Conservation (phyloP, 805 yeast species). For the Myxozyma monticola region DNA sequence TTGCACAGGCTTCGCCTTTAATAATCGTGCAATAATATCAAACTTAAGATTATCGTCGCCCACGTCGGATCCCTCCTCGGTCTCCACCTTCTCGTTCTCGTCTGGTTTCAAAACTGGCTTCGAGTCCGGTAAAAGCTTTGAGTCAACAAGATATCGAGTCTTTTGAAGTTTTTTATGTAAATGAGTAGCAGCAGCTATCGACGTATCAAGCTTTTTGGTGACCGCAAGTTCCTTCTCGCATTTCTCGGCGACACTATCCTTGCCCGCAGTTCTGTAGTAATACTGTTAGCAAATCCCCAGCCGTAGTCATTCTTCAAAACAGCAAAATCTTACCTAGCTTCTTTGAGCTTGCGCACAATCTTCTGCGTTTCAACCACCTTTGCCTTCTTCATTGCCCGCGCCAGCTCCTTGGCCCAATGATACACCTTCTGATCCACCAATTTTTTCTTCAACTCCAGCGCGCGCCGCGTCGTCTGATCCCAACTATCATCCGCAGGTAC, state of each 20-base stretch:
- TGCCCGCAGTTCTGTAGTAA: conserved; percentile 2
- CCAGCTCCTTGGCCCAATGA: conserved; percentile 34
- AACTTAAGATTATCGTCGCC: conserved; percentile 12
- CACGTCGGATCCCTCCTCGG: neutral
- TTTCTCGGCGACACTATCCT: conserved; percentile 19
- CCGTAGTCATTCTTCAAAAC: neutral
- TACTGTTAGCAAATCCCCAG: neutral
- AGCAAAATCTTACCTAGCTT: conserved; percentile 20
- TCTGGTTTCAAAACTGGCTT: conserved; percentile 2
- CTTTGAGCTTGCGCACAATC: conserved; percentile 36
- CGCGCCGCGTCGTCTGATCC: conserved; percentile 5
- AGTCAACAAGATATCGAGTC: conserved; percentile 6
- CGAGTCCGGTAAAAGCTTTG: conserved; percentile 16
- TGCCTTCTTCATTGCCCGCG: conserved; percentile 38
- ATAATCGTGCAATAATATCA: conserved; percentile 33
- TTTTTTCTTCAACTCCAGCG: conserved; percentile 31
- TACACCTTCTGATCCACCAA: conserved; percentile 38
- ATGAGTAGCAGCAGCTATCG: conserved; percentile 26
- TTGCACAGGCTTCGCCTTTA: conserved; percentile 28
- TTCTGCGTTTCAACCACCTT: conserved; percentile 39
- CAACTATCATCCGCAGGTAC: no score
- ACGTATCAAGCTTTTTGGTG: conserved; percentile 28
- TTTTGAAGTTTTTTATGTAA: conserved; percentile 19
- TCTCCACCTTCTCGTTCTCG: conserved; percentile 5
- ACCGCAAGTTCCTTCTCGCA: conserved; percentile 32